Base-by-base conservation (phyloP, 2,329 filamentous ascomycete genomes). In the Fusarium odoratissimum region DNA sequence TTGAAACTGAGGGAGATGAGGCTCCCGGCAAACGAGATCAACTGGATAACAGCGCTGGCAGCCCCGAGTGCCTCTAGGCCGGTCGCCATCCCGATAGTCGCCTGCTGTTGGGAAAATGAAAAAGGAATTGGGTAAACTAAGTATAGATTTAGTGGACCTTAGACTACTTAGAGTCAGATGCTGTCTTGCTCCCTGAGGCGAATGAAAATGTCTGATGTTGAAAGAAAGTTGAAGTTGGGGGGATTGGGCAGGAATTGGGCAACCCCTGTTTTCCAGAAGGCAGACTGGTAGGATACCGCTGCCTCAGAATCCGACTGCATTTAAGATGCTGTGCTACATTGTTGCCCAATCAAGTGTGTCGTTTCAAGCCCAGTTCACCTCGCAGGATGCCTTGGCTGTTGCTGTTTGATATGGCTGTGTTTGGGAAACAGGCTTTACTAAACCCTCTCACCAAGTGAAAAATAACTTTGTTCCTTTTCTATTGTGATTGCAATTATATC, bases 401-500 rank as follows among this genome's bases (percentile, higher is more conserved):
- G n/a, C n/a, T n/a, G n/a, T n/a, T n/a, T n/a, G n/a, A n/a, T n/a
- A n/a, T n/a, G n/a, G n/a, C n/a, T n/a, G n/a, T n/a, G n/a, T n/a
- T n/a, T n/a, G n/a, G n/a, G n/a, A n/a, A n/a, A n/a, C n/a, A n/a
- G n/a, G n/a, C n/a, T n/a, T n/a, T n/a, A n/a, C n/a, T n/a, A n/a
- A n/a, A n/a, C n/a, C n/a, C n/a, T n/a, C n/a, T n/a, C n/a, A 23
- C 13, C 4, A 30, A 48, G 12, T 68, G 87, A 90, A 63, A 28
- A 13, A 4, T 10, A 45, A 13, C 5, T 6, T 13, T 19, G 10
- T 13, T 8, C 16, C 23, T 19, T 19, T 6, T 19, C 8, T 12
- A 12, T 19, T 4, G 10, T 45, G 7, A 13, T 13, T 45, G 11
- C 6, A 13, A 19, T 6, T 45, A 12, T 3, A 19, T 13, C 7